Conservation (phyloP, 1,284 basidiomycete genomes). For the Pyrrhoderma lamaoense region DNA sequence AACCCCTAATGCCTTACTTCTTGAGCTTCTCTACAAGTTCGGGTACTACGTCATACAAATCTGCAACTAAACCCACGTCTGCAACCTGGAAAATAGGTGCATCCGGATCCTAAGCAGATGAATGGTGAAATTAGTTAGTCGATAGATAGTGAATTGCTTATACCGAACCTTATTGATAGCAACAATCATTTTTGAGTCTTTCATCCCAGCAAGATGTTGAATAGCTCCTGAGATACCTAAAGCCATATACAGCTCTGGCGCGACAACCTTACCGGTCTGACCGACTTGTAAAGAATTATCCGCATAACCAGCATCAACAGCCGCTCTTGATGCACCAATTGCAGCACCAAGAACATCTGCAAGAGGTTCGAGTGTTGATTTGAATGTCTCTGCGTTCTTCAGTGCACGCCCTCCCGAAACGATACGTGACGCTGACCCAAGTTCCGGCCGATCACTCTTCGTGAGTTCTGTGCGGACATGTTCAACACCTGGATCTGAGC, state of each 20-base stretch:
- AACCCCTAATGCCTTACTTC: conserved; percentile 28
- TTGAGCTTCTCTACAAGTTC: conserved; percentile 83
- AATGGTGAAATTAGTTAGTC: conserved; percentile 16
- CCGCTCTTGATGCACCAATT: conserved; percentile 94
- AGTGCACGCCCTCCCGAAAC: conserved; percentile 95
- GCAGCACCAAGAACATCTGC: conserved; percentile 93
- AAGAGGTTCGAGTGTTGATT: conserved; percentile 82
- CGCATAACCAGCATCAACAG: conserved; percentile 97
- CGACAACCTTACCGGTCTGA: conserved; percentile 96
- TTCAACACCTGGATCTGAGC: conserved; percentile 55
- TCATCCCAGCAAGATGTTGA: conserved; percentile 99
- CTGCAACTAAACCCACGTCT: conserved; percentile 90
- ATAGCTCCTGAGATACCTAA: conserved; percentile 98
- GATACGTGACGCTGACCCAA: conserved; percentile 81
- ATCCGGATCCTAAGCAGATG: conserved; percentile 70
- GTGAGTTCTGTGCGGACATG: conserved; percentile 84
- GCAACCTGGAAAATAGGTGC: conserved; percentile 99
- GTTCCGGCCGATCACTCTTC: conserved; percentile 90
- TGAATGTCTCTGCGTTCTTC: conserved; percentile 93
- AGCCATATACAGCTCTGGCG: conserved; percentile 93
- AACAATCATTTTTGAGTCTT: conserved; percentile 97
- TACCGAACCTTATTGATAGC: conserved; percentile 88
- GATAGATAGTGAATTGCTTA: not conserved
- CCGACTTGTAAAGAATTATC: conserved; percentile 99
- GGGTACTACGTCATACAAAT: conserved; percentile 85